Evolutionary conservation across 1,284 basidiomycete species (phyloP), one percentile per base, ranked within the genome.

Genomic region (Cryptococcus depauperatus): DNA sequence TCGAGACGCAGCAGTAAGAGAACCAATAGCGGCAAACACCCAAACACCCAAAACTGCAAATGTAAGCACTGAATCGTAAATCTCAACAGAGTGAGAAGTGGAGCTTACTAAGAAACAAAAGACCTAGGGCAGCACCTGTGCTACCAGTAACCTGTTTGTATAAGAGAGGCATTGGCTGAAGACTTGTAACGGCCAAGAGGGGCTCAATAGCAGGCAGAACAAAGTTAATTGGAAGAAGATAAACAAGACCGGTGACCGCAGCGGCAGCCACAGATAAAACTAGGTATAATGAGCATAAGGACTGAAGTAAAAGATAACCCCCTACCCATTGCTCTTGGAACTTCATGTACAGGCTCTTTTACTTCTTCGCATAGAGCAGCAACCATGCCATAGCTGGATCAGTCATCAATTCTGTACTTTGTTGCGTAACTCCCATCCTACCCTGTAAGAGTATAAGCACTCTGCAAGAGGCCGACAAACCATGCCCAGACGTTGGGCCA

Each of bases 171-270:
- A 75, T 72, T 11, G 73, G 74, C 48, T 73, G 71, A 3, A 71
- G 65, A 11, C 67, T 67, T 0, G 73, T 67, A 4, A 69, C 65
- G 11, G 46, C 54, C 25, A 75, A 59, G 3, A 74, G 56, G 18
- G 65, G 62, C 38, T 61, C 53, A 27, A 73, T 68, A 43, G 64
- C 70, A 71, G 70, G 39, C 11, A 75, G 59, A 16, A 72, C 62
- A 49, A 75, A 75, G 40, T 72, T 64, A 35, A 75, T 64, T 1
- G 74, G 74, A 13, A 75, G 62, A 23, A 68, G 54, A 55, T 73
- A 73, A 19, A 70, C 56, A 25, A 73, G 59, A 34, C 73, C 74
- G 1, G 73, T 74, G 41, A 74, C 51, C 21, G 64, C 68, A 1
- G 73, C 74, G 2, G 71, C 72, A 5, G 70, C 62, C 10, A 74